These are phyloP conservation scores for Salix caprea DNA, from an alignment of 345 rosid genomes.

Conservation along the genomic window DNA sequence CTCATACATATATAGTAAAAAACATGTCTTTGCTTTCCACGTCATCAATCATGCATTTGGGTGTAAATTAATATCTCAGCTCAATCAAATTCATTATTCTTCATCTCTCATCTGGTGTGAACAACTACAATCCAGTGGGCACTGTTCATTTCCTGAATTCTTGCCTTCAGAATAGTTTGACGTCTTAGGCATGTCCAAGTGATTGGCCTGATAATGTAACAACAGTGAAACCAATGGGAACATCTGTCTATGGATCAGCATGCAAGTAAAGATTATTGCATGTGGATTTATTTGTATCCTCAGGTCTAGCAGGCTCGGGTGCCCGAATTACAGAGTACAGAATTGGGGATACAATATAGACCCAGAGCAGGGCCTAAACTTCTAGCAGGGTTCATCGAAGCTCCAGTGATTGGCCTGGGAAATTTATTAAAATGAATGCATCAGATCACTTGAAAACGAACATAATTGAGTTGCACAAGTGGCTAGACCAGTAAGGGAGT, in stretches of 20 bases:
- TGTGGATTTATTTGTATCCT: constrained; percentile 7
- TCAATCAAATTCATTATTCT: no score
- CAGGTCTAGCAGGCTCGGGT: constrained; percentile 25
- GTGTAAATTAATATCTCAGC: no score
- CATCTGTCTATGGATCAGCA: constrained; percentile 23
- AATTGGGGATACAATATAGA: constrained; percentile 37
- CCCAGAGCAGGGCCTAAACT: constrained; percentile 55
- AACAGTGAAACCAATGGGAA: neutral
- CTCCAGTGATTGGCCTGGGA: constrained; percentile 52
- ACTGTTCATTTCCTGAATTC: no score
- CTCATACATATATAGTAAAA: no score
- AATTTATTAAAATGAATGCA: neutral
- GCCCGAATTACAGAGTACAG: constrained; percentile 29
- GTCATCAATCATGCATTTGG: no score
- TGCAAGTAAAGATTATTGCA: constrained; percentile 22
- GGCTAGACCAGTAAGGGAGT: neutral
- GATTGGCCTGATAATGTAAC: no score
- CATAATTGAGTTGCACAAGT: neutral
- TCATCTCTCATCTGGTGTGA: no score
- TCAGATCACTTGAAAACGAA: neutral
- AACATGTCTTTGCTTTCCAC: no score
- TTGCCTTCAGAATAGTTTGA: no score
- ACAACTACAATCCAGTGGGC: no score
- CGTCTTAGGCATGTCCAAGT: no score
- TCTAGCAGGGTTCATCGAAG: constrained; percentile 58